A percentile compares a stretch with the other conserved stretches of the same genome.
These are phyloP conservation scores for Fusarium abutilonis DNA, from an alignment of 2,329 filamentous ascomycete genomes.

Conservation along the genomic window DNA sequence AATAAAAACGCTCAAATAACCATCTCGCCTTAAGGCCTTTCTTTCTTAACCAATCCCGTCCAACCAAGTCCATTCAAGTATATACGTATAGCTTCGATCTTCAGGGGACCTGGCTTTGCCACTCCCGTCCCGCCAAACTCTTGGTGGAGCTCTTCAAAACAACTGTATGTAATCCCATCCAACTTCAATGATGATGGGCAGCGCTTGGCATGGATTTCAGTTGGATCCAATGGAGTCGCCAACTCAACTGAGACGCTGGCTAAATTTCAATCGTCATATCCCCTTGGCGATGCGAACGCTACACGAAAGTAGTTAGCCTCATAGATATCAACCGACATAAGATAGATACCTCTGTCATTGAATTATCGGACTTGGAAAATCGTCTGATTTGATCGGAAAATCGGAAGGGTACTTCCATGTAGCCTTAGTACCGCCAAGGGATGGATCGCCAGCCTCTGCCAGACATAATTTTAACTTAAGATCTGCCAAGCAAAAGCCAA, in stretches of 20 bases:
- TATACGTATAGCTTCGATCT: constrained; percentile 25
- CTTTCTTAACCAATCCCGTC: too few relatives aligned
- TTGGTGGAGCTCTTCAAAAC: not conserved
- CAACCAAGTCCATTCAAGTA: not conserved
- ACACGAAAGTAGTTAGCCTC: too few relatives aligned
- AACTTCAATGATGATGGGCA: constrained; percentile 24
- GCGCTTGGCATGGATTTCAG: constrained; percentile 20
- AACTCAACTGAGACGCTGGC: constrained; percentile 18
- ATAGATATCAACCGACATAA: too few relatives aligned
- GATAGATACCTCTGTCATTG: too few relatives aligned
- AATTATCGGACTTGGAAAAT: too few relatives aligned
- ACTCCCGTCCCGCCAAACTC: constrained; percentile 32
- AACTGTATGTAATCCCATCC: not conserved
- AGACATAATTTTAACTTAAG: constrained; percentile 6
- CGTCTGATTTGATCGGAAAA: too few relatives aligned
- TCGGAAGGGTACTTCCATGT: too few relatives aligned
- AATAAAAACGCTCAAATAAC: too few relatives aligned
- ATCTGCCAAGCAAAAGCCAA: constrained; percentile 26
- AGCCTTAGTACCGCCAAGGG: too few relatives aligned
- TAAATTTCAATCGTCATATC: constrained; percentile 48
- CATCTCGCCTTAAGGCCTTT: too few relatives aligned
- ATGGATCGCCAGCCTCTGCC: constrained; percentile 30
- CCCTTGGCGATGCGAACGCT: too few relatives aligned
- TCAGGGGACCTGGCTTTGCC: constrained; percentile 32
- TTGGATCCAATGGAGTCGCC: constrained; percentile 8